These are phyloP conservation scores for Fusarium sp. DNA, from an alignment of 2,329 filamentous ascomycete species.

Conservation along the genomic window DNA sequence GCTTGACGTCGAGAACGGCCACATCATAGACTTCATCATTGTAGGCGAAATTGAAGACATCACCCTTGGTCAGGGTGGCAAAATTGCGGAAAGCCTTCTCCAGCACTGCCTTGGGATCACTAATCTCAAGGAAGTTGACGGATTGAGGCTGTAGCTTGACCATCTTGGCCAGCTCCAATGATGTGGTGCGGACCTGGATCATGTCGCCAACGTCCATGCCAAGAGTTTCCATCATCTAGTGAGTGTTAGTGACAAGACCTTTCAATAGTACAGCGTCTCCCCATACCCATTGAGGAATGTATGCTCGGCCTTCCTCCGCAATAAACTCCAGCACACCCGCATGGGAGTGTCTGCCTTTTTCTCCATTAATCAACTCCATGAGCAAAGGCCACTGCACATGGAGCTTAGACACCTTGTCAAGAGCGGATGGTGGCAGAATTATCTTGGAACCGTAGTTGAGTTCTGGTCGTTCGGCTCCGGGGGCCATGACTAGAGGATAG, in stretches of 20 bases:
- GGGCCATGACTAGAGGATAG: constrained; percentile 94
- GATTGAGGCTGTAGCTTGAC: constrained; percentile 98
- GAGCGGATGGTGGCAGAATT: constrained; percentile 92
- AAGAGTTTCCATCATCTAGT: constrained; percentile 91
- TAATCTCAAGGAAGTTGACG: constrained; percentile 93
- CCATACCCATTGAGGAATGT: constrained; percentile 91
- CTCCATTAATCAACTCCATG: constrained; percentile 93
- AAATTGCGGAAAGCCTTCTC: constrained; percentile 98
- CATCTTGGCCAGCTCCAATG: constrained; percentile 86
- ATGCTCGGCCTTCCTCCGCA: constrained; percentile 95
- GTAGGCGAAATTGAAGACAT: constrained; percentile 96
- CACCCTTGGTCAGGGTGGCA: constrained; percentile 89
- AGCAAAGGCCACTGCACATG: constrained; percentile 98
- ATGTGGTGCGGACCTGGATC: constrained; percentile 93
- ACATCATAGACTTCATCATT: constrained; percentile 95
- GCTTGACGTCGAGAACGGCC: constrained; percentile 92
- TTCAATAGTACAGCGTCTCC: not conserved
- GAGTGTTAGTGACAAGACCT: constrained; percentile 31
- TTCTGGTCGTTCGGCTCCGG: constrained; percentile 85
- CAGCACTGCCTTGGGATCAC: constrained; percentile 94
- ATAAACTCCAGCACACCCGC: constrained; percentile 97
- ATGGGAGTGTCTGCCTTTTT: constrained; percentile 82
- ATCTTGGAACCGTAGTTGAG: constrained; percentile 98
- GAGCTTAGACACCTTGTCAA: constrained; percentile 94
- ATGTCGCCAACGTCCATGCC: constrained; percentile 91